Evolutionary conservation across 257 asterid genomes (phyloP).

Genomic region (Handroanthus guayacan): DNA sequence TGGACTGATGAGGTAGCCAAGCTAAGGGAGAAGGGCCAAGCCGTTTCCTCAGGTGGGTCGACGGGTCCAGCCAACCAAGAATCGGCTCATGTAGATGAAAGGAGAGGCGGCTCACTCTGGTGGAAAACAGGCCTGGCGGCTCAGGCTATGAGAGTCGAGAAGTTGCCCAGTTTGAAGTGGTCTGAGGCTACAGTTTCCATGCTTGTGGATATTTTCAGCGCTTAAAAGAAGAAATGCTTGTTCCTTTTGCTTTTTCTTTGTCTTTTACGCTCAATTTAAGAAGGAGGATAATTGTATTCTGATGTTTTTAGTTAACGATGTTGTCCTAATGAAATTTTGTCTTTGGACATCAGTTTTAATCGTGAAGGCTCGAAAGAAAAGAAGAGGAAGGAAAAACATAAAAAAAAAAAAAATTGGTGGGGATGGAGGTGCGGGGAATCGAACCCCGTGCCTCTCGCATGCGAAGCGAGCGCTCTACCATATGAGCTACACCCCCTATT

Average conservation of each 20-base stretch:
- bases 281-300: too few relatives aligned
- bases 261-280: too few relatives aligned
- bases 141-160: slow-evolving; percentile 29
- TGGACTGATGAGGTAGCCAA: slow-evolving; percentile 60
- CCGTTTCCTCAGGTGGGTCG: slow-evolving; percentile 24
- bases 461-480: slow-evolving; percentile 99
- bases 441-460: slow-evolving; percentile 99
- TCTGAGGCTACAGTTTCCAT: slow-evolving; percentile 58
- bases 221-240: slow-evolving; percentile 28
- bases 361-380: neutral
- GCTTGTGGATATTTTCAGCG: slow-evolving; percentile 50
- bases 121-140: slow-evolving; percentile 42
- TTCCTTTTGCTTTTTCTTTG: neutral
- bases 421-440: slow-evolving; percentile 99
- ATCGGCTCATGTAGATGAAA: slow-evolving; percentile 19
- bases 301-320: too few relatives aligned
- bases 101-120: slow-evolving; percentile 29
- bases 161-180: slow-evolving; percentile 36
- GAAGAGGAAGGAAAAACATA: neutral
- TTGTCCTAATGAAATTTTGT: too few relatives aligned
- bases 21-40: slow-evolving; percentile 42
- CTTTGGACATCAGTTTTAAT: too few relatives aligned
- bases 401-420: neutral
- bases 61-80: slow-evolving; percentile 32
- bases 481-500: slow-evolving; percentile 96